Evolutionary conservation across 1,284 basidiomycete species (phyloP).

Genomic region (Trichosporon ovoides): DNA sequence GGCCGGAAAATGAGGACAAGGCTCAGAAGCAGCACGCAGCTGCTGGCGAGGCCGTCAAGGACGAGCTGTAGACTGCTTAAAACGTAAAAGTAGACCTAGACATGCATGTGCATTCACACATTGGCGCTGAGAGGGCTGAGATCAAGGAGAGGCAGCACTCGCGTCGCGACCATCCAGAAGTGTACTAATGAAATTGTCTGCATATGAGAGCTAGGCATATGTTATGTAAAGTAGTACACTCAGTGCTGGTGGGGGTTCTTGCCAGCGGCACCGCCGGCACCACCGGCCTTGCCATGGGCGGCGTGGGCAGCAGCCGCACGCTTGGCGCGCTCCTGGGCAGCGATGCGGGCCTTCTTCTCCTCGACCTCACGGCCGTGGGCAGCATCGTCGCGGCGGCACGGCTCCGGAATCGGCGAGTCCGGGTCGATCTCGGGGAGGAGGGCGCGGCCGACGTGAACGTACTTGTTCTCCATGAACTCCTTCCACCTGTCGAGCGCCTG

Average conservation of each 20-base stretch:
- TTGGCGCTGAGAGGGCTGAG: too few relatives aligned
- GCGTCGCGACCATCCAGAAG: too few relatives aligned
- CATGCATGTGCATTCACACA: slow-evolving; percentile 14
- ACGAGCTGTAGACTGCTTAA: slow-evolving; percentile 31
- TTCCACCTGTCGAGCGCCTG: slow-evolving; percentile 81
- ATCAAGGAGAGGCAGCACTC: not conserved
- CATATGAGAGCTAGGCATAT: too few relatives aligned
- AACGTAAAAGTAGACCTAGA: too few relatives aligned
- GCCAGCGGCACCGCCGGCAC: not conserved
- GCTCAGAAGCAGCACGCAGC: not conserved
- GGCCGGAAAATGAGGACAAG: slow-evolving; percentile 50
- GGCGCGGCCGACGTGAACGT: slow-evolving; percentile 64
- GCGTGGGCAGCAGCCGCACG: not conserved
- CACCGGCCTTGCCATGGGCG: not conserved
- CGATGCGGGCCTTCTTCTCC: not conserved
- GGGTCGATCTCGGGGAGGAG: slow-evolving; percentile 64
- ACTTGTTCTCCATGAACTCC: slow-evolving; percentile 73
- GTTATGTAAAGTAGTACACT: not conserved
- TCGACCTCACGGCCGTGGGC: slow-evolving; percentile 1
- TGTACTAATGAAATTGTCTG: too few relatives aligned
- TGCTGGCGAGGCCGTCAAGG: slow-evolving; percentile 25
- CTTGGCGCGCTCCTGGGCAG: not conserved
- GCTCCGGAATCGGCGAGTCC: slow-evolving; percentile 66
- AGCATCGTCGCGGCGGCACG: slow-evolving; percentile 51
- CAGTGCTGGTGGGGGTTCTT: not conserved